phyloP scores from a whole-genome alignment of 768 basidiomycete species.

The Fomitopsis pulvina region DNA sequence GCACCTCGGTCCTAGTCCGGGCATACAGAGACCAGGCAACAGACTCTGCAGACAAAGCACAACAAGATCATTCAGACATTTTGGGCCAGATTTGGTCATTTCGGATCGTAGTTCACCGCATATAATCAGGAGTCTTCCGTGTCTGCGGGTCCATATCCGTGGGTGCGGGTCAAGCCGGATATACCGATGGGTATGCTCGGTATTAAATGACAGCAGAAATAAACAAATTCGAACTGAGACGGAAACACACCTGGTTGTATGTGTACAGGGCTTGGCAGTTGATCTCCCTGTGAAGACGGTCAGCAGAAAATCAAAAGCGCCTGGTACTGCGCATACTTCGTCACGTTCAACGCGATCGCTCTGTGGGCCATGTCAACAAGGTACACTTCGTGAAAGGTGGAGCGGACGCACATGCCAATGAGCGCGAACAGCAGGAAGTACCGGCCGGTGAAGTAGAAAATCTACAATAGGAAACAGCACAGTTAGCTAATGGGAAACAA shows the following conservation, averaged over 20 bases:
- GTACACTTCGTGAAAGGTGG: neutral
- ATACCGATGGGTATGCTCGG: too few species aligned
- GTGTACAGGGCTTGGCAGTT: slow-evolving; percentile 42
- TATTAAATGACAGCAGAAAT: neutral
- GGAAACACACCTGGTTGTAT: slow-evolving; percentile 31
- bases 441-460: slow-evolving; percentile 40
- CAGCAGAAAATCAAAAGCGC: neutral
- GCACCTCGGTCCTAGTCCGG: too few species aligned
- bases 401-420: slow-evolving; percentile 33
- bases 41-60: neutral
- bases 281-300: slow-evolving; percentile 24
- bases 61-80: neutral
- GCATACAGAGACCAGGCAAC: too few species aligned
- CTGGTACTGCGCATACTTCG: slow-evolving; percentile 18
- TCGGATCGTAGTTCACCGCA: too few species aligned
- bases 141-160: too few species aligned
- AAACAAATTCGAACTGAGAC: too few species aligned
- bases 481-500: too few species aligned
- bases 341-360: slow-evolving; percentile 32
- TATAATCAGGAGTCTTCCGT: too few species aligned
- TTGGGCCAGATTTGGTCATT: too few species aligned
- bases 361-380: slow-evolving; percentile 9
- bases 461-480: slow-evolving; percentile 5
- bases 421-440: slow-evolving; percentile 39
- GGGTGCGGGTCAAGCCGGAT: neutral